These are phyloP conservation scores for Allium fistulosum DNA, from an alignment of 106 monocot genomes.

Conservation along the genomic window DNA sequence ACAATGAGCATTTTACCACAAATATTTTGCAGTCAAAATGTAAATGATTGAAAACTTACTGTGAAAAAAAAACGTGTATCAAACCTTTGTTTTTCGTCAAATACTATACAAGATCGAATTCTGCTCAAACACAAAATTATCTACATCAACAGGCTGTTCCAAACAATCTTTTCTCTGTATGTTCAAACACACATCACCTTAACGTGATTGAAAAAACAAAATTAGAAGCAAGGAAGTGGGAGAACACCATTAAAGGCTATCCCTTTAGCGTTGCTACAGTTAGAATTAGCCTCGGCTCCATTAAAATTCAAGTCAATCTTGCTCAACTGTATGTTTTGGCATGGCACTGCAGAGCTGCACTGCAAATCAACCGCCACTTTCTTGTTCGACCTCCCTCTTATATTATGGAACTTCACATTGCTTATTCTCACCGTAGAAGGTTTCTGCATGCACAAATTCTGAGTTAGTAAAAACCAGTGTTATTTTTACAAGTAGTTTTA, in stretches of 20 bases:
- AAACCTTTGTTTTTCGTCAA: too few species aligned
- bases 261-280: conserved; percentile 18
- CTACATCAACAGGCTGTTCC: too few species aligned
- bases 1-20: too few species aligned
- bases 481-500: not conserved
- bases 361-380: conserved; percentile 21
- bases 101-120: too few species aligned
- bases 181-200: too few species aligned
- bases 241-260: not conserved
- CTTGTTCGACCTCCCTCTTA: conserved; percentile 18
- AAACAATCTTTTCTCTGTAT: too few species aligned
- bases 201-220: not conserved
- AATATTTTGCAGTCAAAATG: too few species aligned
- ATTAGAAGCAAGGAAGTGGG: conserved; percentile 12
- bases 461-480: not conserved
- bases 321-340: conserved; percentile 16
- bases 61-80: too few species aligned
- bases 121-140: too few species aligned
- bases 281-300: not conserved
- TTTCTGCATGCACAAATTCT: not conserved
- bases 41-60: too few species aligned
- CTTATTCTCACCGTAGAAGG: conserved; percentile 35
- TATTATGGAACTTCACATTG: conserved; percentile 18
- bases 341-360: conserved; percentile 30
- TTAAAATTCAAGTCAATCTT: conserved; percentile 19